Evolutionary conservation across 148 eudicot genomes (phyloP), one percentile per base, ranked within the genome.

Genomic region (Silene latifolia): DNA sequence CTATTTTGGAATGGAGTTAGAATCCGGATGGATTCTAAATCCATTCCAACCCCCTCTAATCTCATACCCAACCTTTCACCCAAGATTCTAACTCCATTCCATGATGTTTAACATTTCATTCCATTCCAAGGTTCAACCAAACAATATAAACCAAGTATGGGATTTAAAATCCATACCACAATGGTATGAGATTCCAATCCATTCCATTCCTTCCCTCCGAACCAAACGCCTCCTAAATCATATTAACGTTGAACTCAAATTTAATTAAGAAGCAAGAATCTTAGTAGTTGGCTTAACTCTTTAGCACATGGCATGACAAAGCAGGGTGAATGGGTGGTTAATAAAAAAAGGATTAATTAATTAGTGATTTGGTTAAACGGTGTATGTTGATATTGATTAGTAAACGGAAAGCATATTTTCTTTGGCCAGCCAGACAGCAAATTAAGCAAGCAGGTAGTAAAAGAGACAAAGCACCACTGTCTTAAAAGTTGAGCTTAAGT

Each of bases 401-500:
- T 51, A 11, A 20, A 20, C 25, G 64, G 64, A 60, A 60, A 60
- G 64, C 64, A 60, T 20, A 60, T 29, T 27, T 64, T 64, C 42
- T 29, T 7, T 54, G 21, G 20, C 1, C 53, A 47, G 35, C 1
- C 67, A 20, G 68, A 73, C 73, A 73, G 68, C 67, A 47, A 68
- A 47, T 64, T 35, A 63, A 25, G 69, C 0, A 63, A 25, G 69
- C 2, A 24, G 23, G 39, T 35, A 72, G 25, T 11, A 42, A 47
- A 61, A 62, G 53, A 76, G 73, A 66, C 76, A 80, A 80, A 80
- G 79, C 44, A 80, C 24, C 68, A 76, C 67, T 76, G 69, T 75
- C 77, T 80, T 53, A 72, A 80, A 80, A 80, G 83, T 25, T 44
- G 79, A 76, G 77, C 69, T 72, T 72, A 72, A 67, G 72, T 78